Evolutionary conservation across 768 basidiomycete species (phyloP), one percentile per base, ranked within the genome.

Genomic region (Cyclocybe aegerita): DNA sequence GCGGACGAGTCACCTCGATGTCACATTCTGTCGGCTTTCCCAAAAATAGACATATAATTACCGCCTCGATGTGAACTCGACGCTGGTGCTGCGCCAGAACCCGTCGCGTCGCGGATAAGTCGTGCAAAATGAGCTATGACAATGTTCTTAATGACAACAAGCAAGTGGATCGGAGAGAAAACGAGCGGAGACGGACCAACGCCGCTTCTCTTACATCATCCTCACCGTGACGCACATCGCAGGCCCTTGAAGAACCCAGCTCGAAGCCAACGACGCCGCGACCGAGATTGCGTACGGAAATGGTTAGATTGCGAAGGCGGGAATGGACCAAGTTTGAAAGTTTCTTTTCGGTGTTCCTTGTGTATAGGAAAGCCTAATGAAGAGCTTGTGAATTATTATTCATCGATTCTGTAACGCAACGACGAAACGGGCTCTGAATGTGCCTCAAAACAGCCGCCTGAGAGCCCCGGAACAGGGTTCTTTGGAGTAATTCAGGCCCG

Each of bases 241-340:
- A 39, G 32, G 44, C 53, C 50, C 44, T 52, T 52, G 49, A 35
- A 49, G 35, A 41, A 49, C 35, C 44, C 46, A 40, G 11, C 30
- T 36, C 49, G 29, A 52, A 42, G 39, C 37, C 38, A 47, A 41
- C 48, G 48, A 47, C 52, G 23, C 56, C 54, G 48, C 58, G 53
- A 48, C 59, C 59, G 55, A 62, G 52, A 39, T 52, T 4, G 23
- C 23, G 46, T 43, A 57, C 61, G 40, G 37, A 50, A 62, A 62
- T 53, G 62, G 64, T 56, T 65, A 65, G 55, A 65, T 65, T 65
- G 52, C 59, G 57, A 60, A 52, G 42, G 44, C 54, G 56, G 60
- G 60, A 60, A 53, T 49, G 52, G 36, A 46, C 7, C 14, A n/a
- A 31, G 37, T 32, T 43, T 38, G 46, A 48, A 58, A 48, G 46